Base-by-base conservation (phyloP, 441 rosid genomes). In the Croton setiger region DNA sequence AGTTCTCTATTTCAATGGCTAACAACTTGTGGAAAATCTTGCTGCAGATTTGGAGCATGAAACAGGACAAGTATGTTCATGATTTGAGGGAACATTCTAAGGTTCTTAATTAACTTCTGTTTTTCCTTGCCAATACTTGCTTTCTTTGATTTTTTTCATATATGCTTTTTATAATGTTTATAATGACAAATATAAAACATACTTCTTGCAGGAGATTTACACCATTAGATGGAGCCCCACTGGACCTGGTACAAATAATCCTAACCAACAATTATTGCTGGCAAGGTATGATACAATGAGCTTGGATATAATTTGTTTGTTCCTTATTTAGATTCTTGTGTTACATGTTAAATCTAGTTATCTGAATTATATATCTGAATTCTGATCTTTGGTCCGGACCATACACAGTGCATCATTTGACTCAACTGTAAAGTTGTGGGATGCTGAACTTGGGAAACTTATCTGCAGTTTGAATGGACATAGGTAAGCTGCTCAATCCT, bases 191-290 rank as follows among this genome's bases (percentile, higher is more conserved):
- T 27, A 27, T 63, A 45, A 31, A 47, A 41, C 70, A 41, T 39
- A 23, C 57, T 21, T 73, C 63, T 48, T 80, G 66, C 84, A 96
- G 99, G 98, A 92, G 77, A 92, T 91, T 64, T 96, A 92, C 69
- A 87, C 98, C 13, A 87, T 96, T 78, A 91, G 98, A 83, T 95
- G 99, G 99, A 90, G 98, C 74, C 99, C 99, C 37, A 88, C 98
- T 35, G 99, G 98, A 69, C 71, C 82, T 35, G 95, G 93, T 75
- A 92, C 98, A 58, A 95, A 82, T 82, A 95, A 95, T 85, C 92
- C 98, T 68, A 95, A 95, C 81, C 93, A 89, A 63, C 96, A 76
- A 69, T 75, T 92, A 77, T 71, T 92, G 70, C 87, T 95, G 64
- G 99, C 99, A 9, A 92, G 98, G 99, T 90, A 71, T 71, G 39